These are phyloP conservation scores for Ilyonectria robusta DNA, from an alignment of 2,329 filamentous ascomycete species.

Conservation along the genomic window DNA sequence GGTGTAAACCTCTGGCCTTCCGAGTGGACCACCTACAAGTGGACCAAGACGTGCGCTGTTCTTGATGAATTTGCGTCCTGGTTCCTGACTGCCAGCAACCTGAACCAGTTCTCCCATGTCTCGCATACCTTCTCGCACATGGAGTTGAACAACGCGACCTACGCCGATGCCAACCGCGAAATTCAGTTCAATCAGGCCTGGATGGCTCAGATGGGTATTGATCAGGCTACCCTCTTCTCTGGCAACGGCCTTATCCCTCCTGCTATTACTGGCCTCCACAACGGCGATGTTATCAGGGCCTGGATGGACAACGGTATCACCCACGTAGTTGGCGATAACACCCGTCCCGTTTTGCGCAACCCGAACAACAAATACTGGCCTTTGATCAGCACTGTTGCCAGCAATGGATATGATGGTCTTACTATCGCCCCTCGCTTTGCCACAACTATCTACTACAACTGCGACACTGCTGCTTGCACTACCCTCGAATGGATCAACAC, in stretches of 20 bases:
- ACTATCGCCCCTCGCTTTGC: conserved; percentile 34
- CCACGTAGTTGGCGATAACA: conserved; percentile 38
- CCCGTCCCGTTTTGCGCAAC: conserved; percentile 24
- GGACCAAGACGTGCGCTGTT: conserved; percentile 34
- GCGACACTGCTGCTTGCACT: conserved; percentile 32
- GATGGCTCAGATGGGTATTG: conserved; percentile 39
- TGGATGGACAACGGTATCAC: conserved; percentile 36
- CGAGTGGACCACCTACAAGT: conserved; percentile 24
- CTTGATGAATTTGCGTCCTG: conserved; percentile 35
- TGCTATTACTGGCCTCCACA: conserved; percentile 39
- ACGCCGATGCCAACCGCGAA: conserved; percentile 33
- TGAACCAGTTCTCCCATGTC: conserved; percentile 36
- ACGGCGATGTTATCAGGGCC: conserved; percentile 35
- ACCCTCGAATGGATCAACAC: conserved; percentile 38
- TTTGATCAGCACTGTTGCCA: conserved; percentile 34
- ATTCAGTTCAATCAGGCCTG: conserved; percentile 39
- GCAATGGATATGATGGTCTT: conserved; percentile 33
- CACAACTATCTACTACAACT: conserved; percentile 40
- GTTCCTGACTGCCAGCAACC: conserved; percentile 33
- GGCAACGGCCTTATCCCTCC: conserved; percentile 32
- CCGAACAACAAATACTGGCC: conserved; percentile 35
- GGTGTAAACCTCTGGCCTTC: conserved; percentile 27
- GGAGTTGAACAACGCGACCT: conserved; percentile 39
- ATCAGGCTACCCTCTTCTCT: conserved; percentile 32
- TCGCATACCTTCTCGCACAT: conserved; percentile 39